Evolutionary conservation across 768 basidiomycete species (phyloP), one percentile per base, ranked within the genome.

Genomic region (Mycena vulgaris): DNA sequence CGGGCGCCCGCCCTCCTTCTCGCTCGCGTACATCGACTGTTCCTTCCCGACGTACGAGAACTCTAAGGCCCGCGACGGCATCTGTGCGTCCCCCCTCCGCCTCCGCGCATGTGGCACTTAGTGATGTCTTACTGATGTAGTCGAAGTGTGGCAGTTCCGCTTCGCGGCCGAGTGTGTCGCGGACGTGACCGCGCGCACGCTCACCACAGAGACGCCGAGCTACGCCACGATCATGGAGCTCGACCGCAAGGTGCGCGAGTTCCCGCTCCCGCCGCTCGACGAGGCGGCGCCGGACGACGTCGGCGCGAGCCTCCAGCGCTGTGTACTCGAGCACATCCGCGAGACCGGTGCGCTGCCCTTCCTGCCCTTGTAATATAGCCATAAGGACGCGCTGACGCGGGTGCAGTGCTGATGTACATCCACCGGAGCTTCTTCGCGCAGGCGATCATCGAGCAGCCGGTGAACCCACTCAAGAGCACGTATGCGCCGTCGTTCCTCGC

Each of bases 371-470:
- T 16, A 19, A 40, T 23, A 13, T 33, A 45, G 21, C 16, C 10
- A 21, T 11, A 13, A 23, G 40, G n/a, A 68, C 40, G 40, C 7
- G 33, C 51, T 74, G 23, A 60, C 27, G 13, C 35, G 21, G 16
- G 14, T 17, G 16, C 17, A 90, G 90, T 89, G 25, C 80, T 91
- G 17, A 82, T 91, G 75, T 89, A 89, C 75, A 86, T 92, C 31
- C 90, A 91, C 72, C 85, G 91, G 27, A 85, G 85, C 65, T 93
- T 91, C 82, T 92, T 93, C 68, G 91, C 92, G 0, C 89, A 90
- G 74, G 92, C 92, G 3, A 88, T 93, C 70, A 88, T 90, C 27
- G 90, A 93, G 64, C 85, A 89, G 39, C 91, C 92, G 0, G 78
- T 80, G 30, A 91, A 93, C 76, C 92, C 92, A 0, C 82, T 93